Percentiles rank a stretch among this genome's conserved stretches.
Conservation (phyloP, 2,329 filamentous ascomycete species). For the Graphiopsis chlorocephala region DNA sequence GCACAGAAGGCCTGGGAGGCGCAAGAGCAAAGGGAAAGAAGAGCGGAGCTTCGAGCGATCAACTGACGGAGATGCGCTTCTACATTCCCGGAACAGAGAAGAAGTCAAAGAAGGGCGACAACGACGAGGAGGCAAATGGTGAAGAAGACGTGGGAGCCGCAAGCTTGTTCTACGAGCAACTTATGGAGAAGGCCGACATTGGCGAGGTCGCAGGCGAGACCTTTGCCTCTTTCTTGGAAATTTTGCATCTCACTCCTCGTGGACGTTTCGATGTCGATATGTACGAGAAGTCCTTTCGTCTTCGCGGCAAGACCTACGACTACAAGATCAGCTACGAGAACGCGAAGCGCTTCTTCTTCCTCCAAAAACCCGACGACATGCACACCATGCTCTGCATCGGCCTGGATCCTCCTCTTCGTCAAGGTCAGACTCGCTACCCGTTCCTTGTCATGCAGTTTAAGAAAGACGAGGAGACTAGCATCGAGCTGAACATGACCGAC, state of each 20-base stretch:
- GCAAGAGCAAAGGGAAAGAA: constrained; percentile 79
- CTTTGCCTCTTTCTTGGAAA: constrained; percentile 94
- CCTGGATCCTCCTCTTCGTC: constrained; percentile 87
- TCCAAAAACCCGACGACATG: constrained; percentile 97
- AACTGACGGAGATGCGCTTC: constrained; percentile 97
- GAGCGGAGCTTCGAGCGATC: constrained; percentile 81
- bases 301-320: constrained; percentile 98
- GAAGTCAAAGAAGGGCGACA: constrained; percentile 65
- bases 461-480: constrained; percentile 92
- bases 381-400: constrained; percentile 94
- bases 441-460: constrained; percentile 99
- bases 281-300: constrained; percentile 95
- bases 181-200: constrained; percentile 98
- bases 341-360: constrained; percentile 98
- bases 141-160: constrained; percentile 87
- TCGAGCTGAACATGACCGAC: constrained; percentile 94
- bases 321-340: constrained; percentile 99
- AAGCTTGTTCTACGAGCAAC: constrained; percentile 94
- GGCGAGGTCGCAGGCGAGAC: constrained; percentile 98
- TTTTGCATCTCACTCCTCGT: constrained; percentile 95
- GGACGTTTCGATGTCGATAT: constrained; percentile 99
- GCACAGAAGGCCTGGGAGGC: constrained; percentile 72
- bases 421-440: constrained; percentile 95
- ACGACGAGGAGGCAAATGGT: constrained; percentile 55
- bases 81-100: constrained; percentile 92